These are phyloP conservation scores for Penicillium expansum DNA, from an alignment of 2,329 filamentous ascomycete genomes.

Conservation along the genomic window DNA sequence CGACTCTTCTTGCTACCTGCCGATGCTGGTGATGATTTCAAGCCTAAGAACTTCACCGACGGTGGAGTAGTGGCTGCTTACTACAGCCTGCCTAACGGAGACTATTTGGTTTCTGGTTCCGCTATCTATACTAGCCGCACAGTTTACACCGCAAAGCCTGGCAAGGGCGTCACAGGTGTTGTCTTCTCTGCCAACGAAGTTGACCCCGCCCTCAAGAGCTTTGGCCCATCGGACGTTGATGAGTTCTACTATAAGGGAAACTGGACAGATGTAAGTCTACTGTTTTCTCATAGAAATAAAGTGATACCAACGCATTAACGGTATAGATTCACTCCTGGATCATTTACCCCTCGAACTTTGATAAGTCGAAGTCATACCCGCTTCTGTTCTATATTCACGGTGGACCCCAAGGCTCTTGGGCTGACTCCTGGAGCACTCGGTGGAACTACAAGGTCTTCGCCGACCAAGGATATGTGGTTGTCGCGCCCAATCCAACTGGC, in stretches of 20 bases:
- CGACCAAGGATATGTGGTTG: constrained; percentile 81
- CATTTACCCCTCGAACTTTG: constrained; percentile 56
- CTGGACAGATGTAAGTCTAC: constrained; percentile 32
- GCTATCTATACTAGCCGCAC: constrained; percentile 38
- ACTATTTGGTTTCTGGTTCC: constrained; percentile 34
- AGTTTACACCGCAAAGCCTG: constrained; percentile 34
- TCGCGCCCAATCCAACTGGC: constrained; percentile 79
- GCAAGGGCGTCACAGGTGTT: constrained; percentile 26
- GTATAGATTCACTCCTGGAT: constrained; percentile 41
- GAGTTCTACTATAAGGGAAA: constrained; percentile 41
- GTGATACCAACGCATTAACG: constrained; percentile 19
- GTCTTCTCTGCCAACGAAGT: constrained; percentile 40
- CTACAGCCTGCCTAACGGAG: constrained; percentile 30
- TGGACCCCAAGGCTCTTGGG: constrained; percentile 75
- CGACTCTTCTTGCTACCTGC: constrained; percentile 38
- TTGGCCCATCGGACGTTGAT: constrained; percentile 35
- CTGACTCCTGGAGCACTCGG: constrained; percentile 71
- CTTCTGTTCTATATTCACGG: constrained; percentile 79
- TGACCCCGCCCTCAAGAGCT: constrained; percentile 37
- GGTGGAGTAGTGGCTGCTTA: constrained; percentile 32
- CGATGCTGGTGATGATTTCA: constrained; percentile 31
- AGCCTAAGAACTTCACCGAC: constrained; percentile 39
- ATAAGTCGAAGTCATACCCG: constrained; percentile 70
- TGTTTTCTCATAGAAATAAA: accelerated
- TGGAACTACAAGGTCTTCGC: constrained; percentile 88